Evolutionary conservation across 495 filamentous ascomycete genomes (phyloP), one percentile per base, ranked within the genome.

Genomic region (Tuber microsphaerosporum): DNA sequence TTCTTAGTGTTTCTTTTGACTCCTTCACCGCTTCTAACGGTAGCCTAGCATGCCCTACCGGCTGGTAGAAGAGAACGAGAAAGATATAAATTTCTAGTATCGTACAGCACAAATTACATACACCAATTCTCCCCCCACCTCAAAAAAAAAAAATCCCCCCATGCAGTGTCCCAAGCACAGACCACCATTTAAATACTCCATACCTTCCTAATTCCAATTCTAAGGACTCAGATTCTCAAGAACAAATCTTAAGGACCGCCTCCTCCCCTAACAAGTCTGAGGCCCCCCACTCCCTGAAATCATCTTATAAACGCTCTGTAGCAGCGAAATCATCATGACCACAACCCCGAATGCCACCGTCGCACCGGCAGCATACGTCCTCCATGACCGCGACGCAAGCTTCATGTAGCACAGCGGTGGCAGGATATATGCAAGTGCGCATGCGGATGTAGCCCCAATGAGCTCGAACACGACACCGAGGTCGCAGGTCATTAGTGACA

Each of bases 331-430:
- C 9, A 81, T 87, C 93, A 97, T 94, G 41, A 97, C 94, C n/a
- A 84, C 83, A 44, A 89, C 84, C 14, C 94, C 94, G 86, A 97
- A 97, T 19, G 81, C 89, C 70, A 91, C 90, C 43, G 92, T 91
- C 2, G 83, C 83, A 79, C 87, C 88, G 9, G 92, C 92, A 12
- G 89, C 88, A 48, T 91, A 90, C 48, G 88, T 91, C 85, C 90
- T 93, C 87, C 92, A 93, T 78, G 87, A 90, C 81, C 90, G 87
- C 34, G 87, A 93, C 79, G 92, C 94, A 46, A 99, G 86, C 83
- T 94, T 97, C 80, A 98, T 91, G 83, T 94, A 99, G 84, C 95
- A 99, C 16, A 98, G 84, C 31, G 95, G 94, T 79, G 95, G 95
- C 73, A 99, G 86, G 42, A 99, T 97, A 84, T 97, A 99, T 8